phyloP scores from a whole-genome alignment of 2,329 filamentous ascomycete species.

The Hypoxylon sp. region DNA sequence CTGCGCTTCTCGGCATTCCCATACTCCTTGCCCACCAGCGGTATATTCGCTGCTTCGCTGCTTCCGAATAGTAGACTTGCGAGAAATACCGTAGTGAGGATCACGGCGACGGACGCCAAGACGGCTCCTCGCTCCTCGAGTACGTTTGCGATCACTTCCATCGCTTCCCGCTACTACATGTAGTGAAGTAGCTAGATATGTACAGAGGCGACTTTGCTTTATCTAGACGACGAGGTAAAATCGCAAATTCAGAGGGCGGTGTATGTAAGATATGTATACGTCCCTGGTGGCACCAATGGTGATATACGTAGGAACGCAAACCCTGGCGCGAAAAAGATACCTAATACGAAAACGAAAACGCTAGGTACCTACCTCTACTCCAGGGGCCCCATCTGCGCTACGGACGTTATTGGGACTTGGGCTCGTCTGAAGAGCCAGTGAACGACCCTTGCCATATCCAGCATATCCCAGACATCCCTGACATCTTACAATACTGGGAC shows the following conservation, averaged over 20 bases:
- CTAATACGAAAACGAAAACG: slow-evolving; percentile 27
- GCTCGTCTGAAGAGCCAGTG: not conserved
- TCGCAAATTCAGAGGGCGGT: slow-evolving; percentile 3
- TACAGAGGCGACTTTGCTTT: not conserved
- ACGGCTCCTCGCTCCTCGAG: slow-evolving; percentile 39
- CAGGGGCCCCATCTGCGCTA: not conserved
- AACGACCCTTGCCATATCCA: not conserved
- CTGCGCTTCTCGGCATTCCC: slow-evolving; percentile 44
- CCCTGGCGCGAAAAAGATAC: slow-evolving; percentile 7
- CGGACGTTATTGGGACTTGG: not conserved
- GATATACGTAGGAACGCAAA: not conserved
- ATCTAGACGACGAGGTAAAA: not conserved
- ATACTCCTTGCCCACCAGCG: slow-evolving; percentile 43
- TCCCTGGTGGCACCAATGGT: not conserved
- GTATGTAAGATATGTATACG: slow-evolving; percentile 6
- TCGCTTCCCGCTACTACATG: not conserved
- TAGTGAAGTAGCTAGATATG: not conserved
- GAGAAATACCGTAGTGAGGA: slow-evolving; percentile 33
- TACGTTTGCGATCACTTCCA: slow-evolving; percentile 31
- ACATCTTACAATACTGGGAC: no score
- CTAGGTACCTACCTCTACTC: not conserved
- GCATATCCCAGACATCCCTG: no score
- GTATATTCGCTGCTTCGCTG: slow-evolving; percentile 29
- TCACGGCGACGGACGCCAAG: slow-evolving; percentile 33
- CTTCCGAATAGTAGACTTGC: slow-evolving; percentile 40